A percentile compares a stretch with the other conserved stretches of the same genome.
Conservation (phyloP, 352 stramenopile genomes). For the Globisporangium okanoganense region DNA sequence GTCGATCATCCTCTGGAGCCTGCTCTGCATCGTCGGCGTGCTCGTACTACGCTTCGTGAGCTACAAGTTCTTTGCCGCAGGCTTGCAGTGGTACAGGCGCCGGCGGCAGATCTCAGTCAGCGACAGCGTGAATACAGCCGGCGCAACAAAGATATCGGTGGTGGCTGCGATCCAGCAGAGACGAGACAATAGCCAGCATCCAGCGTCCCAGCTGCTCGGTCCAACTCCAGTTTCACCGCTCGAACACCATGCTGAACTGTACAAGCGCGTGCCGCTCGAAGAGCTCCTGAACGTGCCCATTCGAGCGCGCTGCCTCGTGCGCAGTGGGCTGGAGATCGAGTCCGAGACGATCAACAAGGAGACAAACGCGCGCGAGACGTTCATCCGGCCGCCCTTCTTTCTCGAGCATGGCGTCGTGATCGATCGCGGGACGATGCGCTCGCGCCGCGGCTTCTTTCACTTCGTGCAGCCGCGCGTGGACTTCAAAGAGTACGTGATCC, state of each 20-base stretch:
- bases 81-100: neutral
- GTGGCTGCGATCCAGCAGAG: neutral
- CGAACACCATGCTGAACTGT: slow-evolving; percentile 19
- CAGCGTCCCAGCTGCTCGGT: slow-evolving; percentile 9
- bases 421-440: slow-evolving; percentile 39
- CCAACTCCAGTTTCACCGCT: neutral
- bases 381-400: slow-evolving; percentile 32
- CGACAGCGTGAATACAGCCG: neutral
- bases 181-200: neutral
- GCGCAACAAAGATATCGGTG: neutral
- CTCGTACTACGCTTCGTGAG: slow-evolving; percentile 19
- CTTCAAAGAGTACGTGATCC: slow-evolving; percentile 17
- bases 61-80: neutral
- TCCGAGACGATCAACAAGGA: slow-evolving; percentile 7
- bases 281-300: slow-evolving; percentile 45
- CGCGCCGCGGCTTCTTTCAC: slow-evolving; percentile 34
- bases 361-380: slow-evolving; percentile 24
- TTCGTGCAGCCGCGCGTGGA: slow-evolving; percentile 27
- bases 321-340: slow-evolving; percentile 21
- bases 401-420: slow-evolving; percentile 45
- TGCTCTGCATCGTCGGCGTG: slow-evolving; percentile 13
- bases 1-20: slow-evolving; percentile 20
- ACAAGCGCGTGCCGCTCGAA: slow-evolving; percentile 42
- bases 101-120: neutral
- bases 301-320: slow-evolving; percentile 38